These are phyloP conservation scores for Leccinellum albellum DNA, from an alignment of 768 basidiomycete species.

Conservation along the genomic window DNA sequence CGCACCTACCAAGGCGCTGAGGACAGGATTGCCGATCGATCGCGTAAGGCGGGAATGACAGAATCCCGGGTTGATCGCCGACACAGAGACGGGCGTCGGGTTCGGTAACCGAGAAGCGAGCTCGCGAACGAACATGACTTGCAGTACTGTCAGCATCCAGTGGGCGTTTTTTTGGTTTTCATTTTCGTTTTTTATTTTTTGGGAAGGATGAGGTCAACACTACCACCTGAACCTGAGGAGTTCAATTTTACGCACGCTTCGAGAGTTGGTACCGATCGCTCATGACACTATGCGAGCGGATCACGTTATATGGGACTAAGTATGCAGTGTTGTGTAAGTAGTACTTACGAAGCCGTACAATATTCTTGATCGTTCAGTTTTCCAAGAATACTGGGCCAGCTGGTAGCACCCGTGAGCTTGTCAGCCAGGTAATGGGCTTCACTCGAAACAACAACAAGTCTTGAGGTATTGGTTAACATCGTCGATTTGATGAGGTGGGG, in stretches of 20 bases:
- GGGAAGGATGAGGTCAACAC: background rate
- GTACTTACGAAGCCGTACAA: conserved; percentile 25
- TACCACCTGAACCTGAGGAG: background rate
- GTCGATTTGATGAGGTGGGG: conserved; percentile 33
- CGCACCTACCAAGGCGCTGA: background rate
- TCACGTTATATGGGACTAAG: background rate
- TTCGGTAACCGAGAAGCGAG: conserved; percentile 31
- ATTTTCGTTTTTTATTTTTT: background rate
- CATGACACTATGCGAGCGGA: conserved; percentile 18
- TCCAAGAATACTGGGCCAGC: conserved; percentile 27
- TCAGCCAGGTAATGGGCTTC: conserved; percentile 20
- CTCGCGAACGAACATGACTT: conserved; percentile 35
- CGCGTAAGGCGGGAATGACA: conserved; percentile 32
- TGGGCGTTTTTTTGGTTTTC: background rate
- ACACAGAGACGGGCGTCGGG: conserved; percentile 27
- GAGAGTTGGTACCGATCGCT: conserved; percentile 22
- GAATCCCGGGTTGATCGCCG: conserved; percentile 34
- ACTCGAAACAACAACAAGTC: conserved; percentile 32
- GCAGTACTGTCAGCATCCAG: conserved; percentile 23
- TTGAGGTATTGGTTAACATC: conserved; percentile 18
- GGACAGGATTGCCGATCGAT: conserved; percentile 2
- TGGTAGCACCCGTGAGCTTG: conserved; percentile 4
- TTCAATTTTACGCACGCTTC: conserved; percentile 20
- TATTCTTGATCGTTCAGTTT: conserved; percentile 26
- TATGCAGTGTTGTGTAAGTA: background rate